Conservation (phyloP, 129 eudicot species). For the Tagetes patula region DNA sequence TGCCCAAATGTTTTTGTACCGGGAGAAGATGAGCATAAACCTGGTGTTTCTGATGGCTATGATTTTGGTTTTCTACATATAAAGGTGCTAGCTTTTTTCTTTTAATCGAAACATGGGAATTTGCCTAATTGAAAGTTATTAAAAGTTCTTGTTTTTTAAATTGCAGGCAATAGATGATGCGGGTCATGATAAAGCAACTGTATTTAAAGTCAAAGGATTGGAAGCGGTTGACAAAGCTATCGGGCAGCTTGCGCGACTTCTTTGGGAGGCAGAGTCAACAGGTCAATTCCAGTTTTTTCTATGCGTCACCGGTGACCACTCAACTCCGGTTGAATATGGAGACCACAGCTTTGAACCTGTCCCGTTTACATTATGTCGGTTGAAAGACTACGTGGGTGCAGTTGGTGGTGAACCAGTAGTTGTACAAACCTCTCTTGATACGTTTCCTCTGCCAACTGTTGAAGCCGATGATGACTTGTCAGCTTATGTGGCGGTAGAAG, state of each 20-base stretch:
- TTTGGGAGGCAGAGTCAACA: constrained; percentile 70
- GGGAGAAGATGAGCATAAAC: constrained; percentile 87
- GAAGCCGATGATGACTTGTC: constrained; percentile 56
- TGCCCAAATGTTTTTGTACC: constrained; percentile 92
- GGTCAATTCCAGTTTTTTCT: constrained; percentile 68
- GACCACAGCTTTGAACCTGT: constrained; percentile 98
- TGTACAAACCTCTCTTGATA: constrained; percentile 59
- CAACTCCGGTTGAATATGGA: constrained; percentile 96
- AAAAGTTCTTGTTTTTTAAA: constrained; percentile 1
- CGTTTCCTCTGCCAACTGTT: constrained; percentile 72
- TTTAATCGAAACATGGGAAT: background rate
- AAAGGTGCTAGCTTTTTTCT: constrained; percentile 43
- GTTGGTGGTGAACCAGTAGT: constrained; percentile 69
- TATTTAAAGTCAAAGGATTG: constrained; percentile 83
- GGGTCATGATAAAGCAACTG: constrained; percentile 94
- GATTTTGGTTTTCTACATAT: constrained; percentile 97
- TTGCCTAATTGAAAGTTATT: constrained; percentile 2
- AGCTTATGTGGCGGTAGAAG: constrained; percentile 27
- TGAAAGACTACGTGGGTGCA: constrained; percentile 80
- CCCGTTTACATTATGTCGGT: constrained; percentile 73
- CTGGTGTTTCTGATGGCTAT: constrained; percentile 78
- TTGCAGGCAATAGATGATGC: constrained; percentile 96
- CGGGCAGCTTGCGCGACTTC: constrained; percentile 86
- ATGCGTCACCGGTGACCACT: constrained; percentile 94
- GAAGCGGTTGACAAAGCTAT: constrained; percentile 92